These are phyloP conservation scores for Eimeria tenella DNA, from an alignment of 169 alveolate genomes.

Conservation along the genomic window DNA sequence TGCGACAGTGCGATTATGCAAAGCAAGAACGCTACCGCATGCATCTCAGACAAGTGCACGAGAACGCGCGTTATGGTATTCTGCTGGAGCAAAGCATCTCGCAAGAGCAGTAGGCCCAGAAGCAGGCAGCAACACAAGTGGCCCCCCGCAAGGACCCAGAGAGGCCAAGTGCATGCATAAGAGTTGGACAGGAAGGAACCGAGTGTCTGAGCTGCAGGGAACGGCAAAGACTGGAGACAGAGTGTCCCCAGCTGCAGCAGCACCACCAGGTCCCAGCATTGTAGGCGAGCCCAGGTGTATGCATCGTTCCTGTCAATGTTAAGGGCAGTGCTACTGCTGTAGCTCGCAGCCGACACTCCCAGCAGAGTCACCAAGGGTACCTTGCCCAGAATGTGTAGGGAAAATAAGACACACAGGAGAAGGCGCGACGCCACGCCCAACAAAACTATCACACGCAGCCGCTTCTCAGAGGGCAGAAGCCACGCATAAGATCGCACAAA, in stretches of 20 bases:
- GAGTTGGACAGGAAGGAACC: background rate
- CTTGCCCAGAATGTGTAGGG: background rate
- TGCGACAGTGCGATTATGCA: constrained; percentile 20
- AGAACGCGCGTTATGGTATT: constrained; percentile 48
- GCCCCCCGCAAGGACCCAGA: constrained; percentile 29
- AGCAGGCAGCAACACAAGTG: constrained; percentile 68
- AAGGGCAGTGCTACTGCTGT: constrained; percentile 10
- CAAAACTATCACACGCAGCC: constrained; percentile 50
- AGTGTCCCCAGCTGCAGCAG: constrained; percentile 37
- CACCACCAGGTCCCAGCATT: constrained; percentile 68
- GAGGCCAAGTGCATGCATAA: constrained; percentile 22
- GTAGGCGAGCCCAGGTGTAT: constrained; percentile 75
- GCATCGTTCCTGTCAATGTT: constrained; percentile 22
- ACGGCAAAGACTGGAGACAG: background rate
- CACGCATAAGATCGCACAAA: constrained; percentile 10
- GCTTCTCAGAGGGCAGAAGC: constrained; percentile 70
- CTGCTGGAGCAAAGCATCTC: constrained; percentile 46
- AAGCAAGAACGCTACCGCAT: constrained; percentile 43
- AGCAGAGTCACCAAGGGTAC: constrained; percentile 28
- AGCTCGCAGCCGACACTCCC: constrained; percentile 9
- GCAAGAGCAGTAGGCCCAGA: constrained; percentile 55
- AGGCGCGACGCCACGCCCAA: constrained; percentile 45
- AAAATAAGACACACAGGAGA: constrained; percentile 6
- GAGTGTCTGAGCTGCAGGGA: background rate
- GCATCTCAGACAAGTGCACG: constrained; percentile 21